These are phyloP conservation scores for Vitis hybrid DNA, from an alignment of 177 flowering plant genomes.

Conservation along the genomic window DNA sequence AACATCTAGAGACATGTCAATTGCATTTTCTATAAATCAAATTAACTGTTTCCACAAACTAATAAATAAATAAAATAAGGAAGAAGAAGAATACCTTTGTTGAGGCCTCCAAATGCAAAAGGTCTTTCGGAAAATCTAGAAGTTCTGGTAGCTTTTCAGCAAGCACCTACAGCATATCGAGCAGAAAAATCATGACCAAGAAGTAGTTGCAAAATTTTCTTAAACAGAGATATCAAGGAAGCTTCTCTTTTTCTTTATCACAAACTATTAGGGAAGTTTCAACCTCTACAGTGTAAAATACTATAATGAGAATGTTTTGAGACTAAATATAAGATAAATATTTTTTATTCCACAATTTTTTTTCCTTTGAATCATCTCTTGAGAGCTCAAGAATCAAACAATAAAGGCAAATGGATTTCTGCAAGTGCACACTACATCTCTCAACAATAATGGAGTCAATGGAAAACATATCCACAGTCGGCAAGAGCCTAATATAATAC, in stretches of 20 bases:
- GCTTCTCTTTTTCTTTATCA: neutral
- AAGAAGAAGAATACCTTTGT: slow-evolving; percentile 39
- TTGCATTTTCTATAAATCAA: neutral
- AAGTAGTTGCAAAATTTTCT: neutral
- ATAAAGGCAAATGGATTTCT: no score
- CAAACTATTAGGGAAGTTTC: no score
- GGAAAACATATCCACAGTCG: no score
- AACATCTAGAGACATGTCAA: neutral
- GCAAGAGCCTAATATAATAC: no score
- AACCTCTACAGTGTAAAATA: no score
- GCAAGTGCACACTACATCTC: no score
- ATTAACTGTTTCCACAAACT: neutral
- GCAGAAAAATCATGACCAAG: neutral
- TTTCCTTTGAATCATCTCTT: no score
- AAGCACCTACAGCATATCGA: slow-evolving; percentile 39
- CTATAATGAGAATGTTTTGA: no score
- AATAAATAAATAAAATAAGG: neutral
- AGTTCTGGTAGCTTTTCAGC: slow-evolving; percentile 57
- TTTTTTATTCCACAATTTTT: no score
- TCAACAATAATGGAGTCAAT: no score
- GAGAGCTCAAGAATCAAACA: no score
- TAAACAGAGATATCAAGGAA: neutral
- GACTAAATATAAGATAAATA: no score
- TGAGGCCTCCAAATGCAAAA: slow-evolving; percentile 56
- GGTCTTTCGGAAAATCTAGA: slow-evolving; percentile 57